Conservation (phyloP, 495 filamentous ascomycete species). For the Lepidopterella palustris region DNA sequence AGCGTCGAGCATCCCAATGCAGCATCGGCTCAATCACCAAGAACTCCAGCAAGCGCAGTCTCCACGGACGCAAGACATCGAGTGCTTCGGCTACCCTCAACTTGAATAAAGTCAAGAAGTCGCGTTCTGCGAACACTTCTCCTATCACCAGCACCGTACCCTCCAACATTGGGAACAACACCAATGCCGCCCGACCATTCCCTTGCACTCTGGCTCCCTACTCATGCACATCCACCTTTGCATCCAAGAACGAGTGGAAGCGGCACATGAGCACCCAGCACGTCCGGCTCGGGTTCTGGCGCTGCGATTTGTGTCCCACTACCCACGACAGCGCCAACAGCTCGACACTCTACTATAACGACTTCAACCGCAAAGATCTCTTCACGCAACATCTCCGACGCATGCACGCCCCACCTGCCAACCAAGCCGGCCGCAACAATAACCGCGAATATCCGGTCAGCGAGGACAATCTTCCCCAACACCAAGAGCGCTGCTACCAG, state of each 20-base stretch:
- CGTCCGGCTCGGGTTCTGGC: conserved; percentile 69
- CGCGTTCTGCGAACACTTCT: conserved; percentile 5
- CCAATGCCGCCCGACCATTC: conserved; percentile 52
- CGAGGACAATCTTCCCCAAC: conserved; percentile 34
- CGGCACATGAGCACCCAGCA: conserved; percentile 81
- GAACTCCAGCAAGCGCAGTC: conserved; percentile 6
- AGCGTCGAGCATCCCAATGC: conserved; percentile 17
- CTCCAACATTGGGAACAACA: neutral
- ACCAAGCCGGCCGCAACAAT: neutral
- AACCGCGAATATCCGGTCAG: conserved; percentile 12
- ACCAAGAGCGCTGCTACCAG: conserved; percentile 54
- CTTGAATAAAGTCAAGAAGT: neutral
- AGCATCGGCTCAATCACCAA: conserved; percentile 14
- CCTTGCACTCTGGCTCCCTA: conserved; percentile 75
- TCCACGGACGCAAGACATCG: conserved; percentile 3
- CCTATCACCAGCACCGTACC: neutral
- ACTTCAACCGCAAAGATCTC: conserved; percentile 90
- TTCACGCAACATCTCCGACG: conserved; percentile 91
- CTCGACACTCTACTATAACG: conserved; percentile 42
- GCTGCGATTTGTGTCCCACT: conserved; percentile 62
- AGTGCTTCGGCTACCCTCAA: neutral
- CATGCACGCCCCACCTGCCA: conserved; percentile 58
- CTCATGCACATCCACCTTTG: conserved; percentile 78
- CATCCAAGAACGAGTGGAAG: conserved; percentile 96
- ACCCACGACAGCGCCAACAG: conserved; percentile 41